Percentiles rank a stretch among this genome's conserved stretches.
Evolutionary conservation across 129 eudicot genomes (phyloP).

Genomic region (Chrysanthemum makinoi): DNA sequence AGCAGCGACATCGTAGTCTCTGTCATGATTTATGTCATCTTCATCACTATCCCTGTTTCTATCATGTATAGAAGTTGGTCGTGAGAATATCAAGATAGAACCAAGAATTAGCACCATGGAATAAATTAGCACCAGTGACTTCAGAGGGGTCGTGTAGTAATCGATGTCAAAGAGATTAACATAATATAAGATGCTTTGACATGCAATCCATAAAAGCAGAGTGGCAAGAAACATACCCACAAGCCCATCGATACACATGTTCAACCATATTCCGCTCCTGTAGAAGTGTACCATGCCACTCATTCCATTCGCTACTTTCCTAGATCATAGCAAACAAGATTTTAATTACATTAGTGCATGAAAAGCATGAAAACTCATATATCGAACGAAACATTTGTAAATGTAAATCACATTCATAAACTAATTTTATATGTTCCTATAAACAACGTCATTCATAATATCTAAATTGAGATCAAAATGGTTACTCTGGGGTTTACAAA

Average conservation of each 20-base stretch:
- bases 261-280: conserved; percentile 80
- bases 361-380: not conserved
- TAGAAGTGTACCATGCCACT: conserved; percentile 69
- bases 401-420: too few relatives aligned
- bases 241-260: conserved; percentile 91
- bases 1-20: conserved; percentile 91
- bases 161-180: not conserved
- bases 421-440: too few relatives aligned
- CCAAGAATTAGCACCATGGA: conserved; percentile 2
- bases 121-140: not conserved
- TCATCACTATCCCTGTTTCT: conserved; percentile 87
- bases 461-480: too few relatives aligned
- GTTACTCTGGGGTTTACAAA: too few relatives aligned
- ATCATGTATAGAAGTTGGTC: conserved; percentile 83
- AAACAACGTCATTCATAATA: too few relatives aligned
- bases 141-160: not conserved
- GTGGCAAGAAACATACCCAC: conserved; percentile 63
- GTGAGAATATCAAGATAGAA: conserved; percentile 36
- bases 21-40: conserved; percentile 82
- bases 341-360: conserved; percentile 6
- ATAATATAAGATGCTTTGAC: not conserved
- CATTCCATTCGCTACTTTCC: conserved; percentile 77
- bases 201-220: not conserved
- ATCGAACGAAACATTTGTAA: not conserved
- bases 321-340: conserved; percentile 21